Conservation (phyloP, 1,284 basidiomycete genomes). For the Cutaneotrichosporon daszewskae region DNA sequence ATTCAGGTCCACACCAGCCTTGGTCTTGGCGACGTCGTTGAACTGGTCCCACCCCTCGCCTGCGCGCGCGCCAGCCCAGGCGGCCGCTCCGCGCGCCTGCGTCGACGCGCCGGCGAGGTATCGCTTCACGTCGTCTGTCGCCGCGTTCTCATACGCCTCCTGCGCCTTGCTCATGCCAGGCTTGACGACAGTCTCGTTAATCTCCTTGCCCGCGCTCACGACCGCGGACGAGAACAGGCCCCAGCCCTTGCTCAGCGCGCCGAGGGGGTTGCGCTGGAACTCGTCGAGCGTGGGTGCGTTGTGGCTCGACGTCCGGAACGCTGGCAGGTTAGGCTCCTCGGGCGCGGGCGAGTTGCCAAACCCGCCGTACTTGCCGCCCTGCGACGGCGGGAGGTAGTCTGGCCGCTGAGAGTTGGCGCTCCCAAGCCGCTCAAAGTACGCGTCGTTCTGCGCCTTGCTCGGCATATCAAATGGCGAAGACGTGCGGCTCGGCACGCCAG, state of each 20-base stretch:
- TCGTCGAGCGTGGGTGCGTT: constrained; percentile 43
- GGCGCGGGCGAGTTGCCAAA: constrained; percentile 42
- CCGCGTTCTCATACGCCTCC: constrained; percentile 23
- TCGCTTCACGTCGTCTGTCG: constrained; percentile 32
- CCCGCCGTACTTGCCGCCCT: constrained; percentile 46
- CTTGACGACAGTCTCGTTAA: constrained; percentile 45
- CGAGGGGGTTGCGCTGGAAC: constrained; percentile 42
- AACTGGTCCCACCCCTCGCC: constrained; percentile 40
- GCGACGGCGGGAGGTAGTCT: constrained; percentile 44
- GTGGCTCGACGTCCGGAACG: constrained; percentile 38
- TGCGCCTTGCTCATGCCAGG: constrained; percentile 37
- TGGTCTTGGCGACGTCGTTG: constrained; percentile 40
- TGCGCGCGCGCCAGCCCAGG: constrained; percentile 35
- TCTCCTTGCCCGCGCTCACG: constrained; percentile 34
- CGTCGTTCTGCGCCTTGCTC: constrained; percentile 35
- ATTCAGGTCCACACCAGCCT: constrained; percentile 44
- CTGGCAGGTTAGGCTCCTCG: constrained; percentile 27
- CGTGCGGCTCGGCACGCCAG: constrained; percentile 11
- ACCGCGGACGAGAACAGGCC: constrained; percentile 46
- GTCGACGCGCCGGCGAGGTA: constrained; percentile 22
- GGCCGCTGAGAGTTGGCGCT: constrained; percentile 37
- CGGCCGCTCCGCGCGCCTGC: constrained; percentile 31
- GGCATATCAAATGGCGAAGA: constrained; percentile 6
- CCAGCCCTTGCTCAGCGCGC: constrained; percentile 46
- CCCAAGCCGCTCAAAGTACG: constrained; percentile 46